These are phyloP conservation scores for Stenogyne calaminthoides DNA, from an alignment of 305 asterid genomes.

Conservation along the genomic window DNA sequence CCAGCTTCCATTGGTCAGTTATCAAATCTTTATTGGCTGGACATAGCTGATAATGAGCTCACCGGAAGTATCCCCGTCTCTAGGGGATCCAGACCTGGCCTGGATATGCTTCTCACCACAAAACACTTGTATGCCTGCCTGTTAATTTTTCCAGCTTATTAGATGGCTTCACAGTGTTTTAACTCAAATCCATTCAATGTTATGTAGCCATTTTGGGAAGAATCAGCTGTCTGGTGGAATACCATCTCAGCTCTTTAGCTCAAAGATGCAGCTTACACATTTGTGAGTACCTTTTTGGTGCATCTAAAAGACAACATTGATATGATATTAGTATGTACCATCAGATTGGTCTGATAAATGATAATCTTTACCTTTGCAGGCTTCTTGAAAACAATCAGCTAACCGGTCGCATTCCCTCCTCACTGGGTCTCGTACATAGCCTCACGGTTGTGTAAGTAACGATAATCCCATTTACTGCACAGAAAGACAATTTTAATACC, in stretches of 20 bases:
- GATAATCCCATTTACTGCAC: no score
- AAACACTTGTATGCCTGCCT: constrained; percentile 69
- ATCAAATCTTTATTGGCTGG: constrained; percentile 65
- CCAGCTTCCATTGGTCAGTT: constrained; percentile 67
- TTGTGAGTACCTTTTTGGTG: constrained; percentile 51
- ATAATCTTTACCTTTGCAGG: constrained; percentile 44
- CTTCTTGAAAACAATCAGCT: constrained; percentile 70
- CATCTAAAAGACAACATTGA: not conserved
- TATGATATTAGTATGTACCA: no score
- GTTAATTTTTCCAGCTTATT: not conserved
- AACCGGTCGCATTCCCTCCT: constrained; percentile 65
- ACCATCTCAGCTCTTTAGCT: constrained; percentile 64
- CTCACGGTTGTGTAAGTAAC: constrained; percentile 83
- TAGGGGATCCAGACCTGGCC: constrained; percentile 60
- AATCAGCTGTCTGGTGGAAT: constrained; percentile 74
- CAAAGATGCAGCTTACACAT: constrained; percentile 62
- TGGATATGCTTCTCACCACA: constrained; percentile 69
- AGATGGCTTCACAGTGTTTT: not conserved
- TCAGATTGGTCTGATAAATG: not conserved
- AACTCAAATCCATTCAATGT: not conserved
- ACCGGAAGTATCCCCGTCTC: constrained; percentile 82
- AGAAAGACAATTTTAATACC: not conserved
- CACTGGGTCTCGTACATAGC: constrained; percentile 55
- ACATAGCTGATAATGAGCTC: constrained; percentile 78
- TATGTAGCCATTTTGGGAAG: constrained; percentile 80